Conservation (phyloP, 768 basidiomycete species). For the Pleurotus salmoneostramineus region DNA sequence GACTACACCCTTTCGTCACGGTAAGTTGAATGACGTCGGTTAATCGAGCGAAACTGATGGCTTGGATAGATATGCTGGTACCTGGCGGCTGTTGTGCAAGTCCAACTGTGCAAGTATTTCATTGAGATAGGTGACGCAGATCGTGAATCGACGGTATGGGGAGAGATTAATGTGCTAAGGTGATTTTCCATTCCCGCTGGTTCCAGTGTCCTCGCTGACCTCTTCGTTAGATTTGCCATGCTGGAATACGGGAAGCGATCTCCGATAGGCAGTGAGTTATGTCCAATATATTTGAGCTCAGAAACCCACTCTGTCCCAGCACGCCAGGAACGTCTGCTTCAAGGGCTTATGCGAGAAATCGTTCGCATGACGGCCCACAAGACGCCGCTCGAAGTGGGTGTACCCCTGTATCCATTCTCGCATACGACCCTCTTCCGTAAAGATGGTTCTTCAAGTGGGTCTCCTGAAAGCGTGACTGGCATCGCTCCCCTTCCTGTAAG, state of each 20-base stretch:
- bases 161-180: constrained; percentile 83
- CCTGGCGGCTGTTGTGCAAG: constrained; percentile 81
- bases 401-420: constrained; percentile 83
- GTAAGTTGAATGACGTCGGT: constrained; percentile 34
- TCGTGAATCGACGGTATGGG: constrained; percentile 78
- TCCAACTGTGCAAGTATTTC: constrained; percentile 82
- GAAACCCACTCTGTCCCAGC: constrained; percentile 32
- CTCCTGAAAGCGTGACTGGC: constrained; percentile 24
- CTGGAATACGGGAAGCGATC: constrained; percentile 75
- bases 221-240: constrained; percentile 66
- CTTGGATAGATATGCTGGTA: constrained; percentile 82
- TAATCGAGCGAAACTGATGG: constrained; percentile 2
- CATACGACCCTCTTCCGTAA: constrained; percentile 58
- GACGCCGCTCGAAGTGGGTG: constrained; percentile 73
- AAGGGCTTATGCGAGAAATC: constrained; percentile 83
- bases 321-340: constrained; percentile 79
- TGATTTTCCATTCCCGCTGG: constrained; percentile 22
- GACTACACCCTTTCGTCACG: constrained; percentile 79
- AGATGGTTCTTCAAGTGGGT: constrained; percentile 27
- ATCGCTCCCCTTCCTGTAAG: constrained; percentile 35
- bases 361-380: constrained; percentile 79
- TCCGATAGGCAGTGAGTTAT: constrained; percentile 71
- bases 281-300: background rate
- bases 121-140: constrained; percentile 77
- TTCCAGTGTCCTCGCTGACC: background rate